phyloP scores from a whole-genome alignment of 805 yeast genomes.

The Metschnikowia picachoensis region DNA sequence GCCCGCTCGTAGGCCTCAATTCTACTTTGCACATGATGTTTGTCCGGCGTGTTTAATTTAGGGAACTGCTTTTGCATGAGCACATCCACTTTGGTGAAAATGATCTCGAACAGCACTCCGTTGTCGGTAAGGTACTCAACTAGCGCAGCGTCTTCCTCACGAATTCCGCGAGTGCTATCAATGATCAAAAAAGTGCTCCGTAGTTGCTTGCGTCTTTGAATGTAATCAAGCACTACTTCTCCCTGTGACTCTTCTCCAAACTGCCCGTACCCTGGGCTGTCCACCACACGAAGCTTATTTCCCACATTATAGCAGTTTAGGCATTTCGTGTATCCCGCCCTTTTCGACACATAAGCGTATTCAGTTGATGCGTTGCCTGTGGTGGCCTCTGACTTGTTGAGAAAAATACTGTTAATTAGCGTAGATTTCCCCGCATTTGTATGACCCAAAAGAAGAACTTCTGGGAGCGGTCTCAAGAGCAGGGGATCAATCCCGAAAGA shows the following conservation, averaged over 20 bases:
- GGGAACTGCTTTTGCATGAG: conserved; percentile 30
- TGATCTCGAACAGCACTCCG: conserved; percentile 69
- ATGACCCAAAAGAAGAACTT: conserved; percentile 71
- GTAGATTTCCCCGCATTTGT: conserved; percentile 89
- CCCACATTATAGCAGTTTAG: conserved; percentile 71
- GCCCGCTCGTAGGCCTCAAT: conserved; percentile 11
- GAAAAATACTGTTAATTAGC: conserved; percentile 57
- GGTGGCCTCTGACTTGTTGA: conserved; percentile 30
- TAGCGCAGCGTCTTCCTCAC: conserved; percentile 51
- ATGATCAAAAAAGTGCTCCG: conserved; percentile 58
- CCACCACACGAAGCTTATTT: conserved; percentile 62
- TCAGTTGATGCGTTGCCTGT: conserved; percentile 23
- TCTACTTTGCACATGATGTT: conserved; percentile 5
- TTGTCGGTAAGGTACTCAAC: conserved; percentile 44
- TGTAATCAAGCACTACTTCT: conserved; percentile 57
- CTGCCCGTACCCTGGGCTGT: conserved; percentile 88
- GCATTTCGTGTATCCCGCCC: conserved; percentile 58
- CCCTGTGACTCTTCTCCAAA: conserved; percentile 70
- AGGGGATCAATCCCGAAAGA: conserved; percentile 34
- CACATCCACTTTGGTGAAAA: conserved; percentile 74
- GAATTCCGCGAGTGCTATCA: conserved; percentile 58
- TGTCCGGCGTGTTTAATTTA: conserved; percentile 9
- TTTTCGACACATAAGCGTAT: conserved; percentile 52
- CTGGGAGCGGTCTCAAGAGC: conserved; percentile 49
- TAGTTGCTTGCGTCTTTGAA: conserved; percentile 51